phyloP scores from a whole-genome alignment of 1,284 basidiomycete genomes.

The Sutorius eximius region DNA sequence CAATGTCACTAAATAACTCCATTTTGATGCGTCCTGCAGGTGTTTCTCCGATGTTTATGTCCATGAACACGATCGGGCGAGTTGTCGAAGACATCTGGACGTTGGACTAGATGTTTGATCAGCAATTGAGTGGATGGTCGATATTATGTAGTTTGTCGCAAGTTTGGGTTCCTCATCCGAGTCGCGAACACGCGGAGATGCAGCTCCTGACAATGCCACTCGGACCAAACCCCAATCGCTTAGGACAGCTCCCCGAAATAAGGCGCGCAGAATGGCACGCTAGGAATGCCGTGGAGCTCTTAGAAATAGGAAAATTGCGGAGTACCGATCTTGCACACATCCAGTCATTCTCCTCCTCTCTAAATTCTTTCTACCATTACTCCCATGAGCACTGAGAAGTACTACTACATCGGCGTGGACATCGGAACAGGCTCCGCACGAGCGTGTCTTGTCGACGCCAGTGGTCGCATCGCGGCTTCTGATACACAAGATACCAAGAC shows the following conservation, averaged over 20 bases:
- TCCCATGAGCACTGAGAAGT: conserved; percentile 28
- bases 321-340: conserved; percentile 6
- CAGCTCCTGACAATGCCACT: neutral
- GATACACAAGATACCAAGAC: conserved; percentile 80
- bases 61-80: conserved; percentile 94
- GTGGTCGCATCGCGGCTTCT: conserved; percentile 79
- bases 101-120: neutral
- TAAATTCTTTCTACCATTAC: neutral
- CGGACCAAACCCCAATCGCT: neutral
- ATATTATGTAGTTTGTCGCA: neutral
- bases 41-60: conserved; percentile 93
- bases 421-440: conserved; percentile 93
- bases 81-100: conserved; percentile 36
- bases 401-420: conserved; percentile 71
- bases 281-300: neutral
- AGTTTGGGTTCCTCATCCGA: neutral
- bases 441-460: conserved; percentile 77
- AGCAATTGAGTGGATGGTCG: neutral
- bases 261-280: neutral
- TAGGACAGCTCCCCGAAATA: neutral
- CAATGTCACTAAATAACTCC: conserved; percentile 90
- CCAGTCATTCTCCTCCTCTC: neutral
- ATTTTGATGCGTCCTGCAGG: conserved; percentile 94
- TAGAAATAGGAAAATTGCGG: conserved; percentile 10
- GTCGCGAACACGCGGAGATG: neutral